A percentile compares a stretch with the other conserved stretches of the same genome.
phyloP scores from a whole-genome alignment of 768 basidiomycete species.

The Tylopilus subfusipes region DNA sequence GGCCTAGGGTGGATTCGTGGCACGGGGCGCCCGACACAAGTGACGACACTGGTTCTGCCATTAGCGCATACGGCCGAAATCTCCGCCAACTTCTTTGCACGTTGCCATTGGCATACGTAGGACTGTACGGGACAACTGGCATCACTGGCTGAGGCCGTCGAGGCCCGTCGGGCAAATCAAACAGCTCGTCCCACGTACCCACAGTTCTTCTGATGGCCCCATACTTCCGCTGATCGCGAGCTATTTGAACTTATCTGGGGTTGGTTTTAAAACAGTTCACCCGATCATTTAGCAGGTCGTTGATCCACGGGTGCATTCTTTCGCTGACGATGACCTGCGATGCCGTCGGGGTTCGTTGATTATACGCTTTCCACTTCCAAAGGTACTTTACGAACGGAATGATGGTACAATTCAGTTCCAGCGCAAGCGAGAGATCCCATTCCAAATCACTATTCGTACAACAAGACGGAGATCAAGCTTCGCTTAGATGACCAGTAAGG shows the following conservation, averaged over 20 bases:
- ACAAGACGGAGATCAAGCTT: neutral
- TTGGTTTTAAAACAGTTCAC: neutral
- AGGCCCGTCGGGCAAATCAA: too few relatives aligned
- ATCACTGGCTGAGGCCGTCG: too few relatives aligned
- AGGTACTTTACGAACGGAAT: neutral
- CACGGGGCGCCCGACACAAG: too few relatives aligned
- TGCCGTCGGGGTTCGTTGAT: neutral
- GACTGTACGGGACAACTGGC: too few relatives aligned
- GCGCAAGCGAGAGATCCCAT: neutral
- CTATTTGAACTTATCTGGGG: neutral
- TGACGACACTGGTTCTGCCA: too few relatives aligned
- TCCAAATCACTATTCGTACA: constrained; percentile 7
- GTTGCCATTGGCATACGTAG: too few relatives aligned
- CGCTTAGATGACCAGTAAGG: neutral
- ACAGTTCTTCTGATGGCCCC: neutral
- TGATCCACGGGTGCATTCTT: neutral
- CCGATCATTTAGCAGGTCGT: too few relatives aligned
- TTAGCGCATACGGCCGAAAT: too few relatives aligned
- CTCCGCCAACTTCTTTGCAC: too few relatives aligned
- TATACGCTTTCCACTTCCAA: neutral
- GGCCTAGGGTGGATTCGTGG: too few relatives aligned
- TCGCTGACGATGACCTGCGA: neutral
- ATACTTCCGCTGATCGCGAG: too few relatives aligned
- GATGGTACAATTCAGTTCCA: neutral
- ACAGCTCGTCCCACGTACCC: neutral